Percentiles rank a stretch among this genome's conserved stretches.
Conservation (phyloP, 345 rosid species). For the Melastoma malabathricum region DNA sequence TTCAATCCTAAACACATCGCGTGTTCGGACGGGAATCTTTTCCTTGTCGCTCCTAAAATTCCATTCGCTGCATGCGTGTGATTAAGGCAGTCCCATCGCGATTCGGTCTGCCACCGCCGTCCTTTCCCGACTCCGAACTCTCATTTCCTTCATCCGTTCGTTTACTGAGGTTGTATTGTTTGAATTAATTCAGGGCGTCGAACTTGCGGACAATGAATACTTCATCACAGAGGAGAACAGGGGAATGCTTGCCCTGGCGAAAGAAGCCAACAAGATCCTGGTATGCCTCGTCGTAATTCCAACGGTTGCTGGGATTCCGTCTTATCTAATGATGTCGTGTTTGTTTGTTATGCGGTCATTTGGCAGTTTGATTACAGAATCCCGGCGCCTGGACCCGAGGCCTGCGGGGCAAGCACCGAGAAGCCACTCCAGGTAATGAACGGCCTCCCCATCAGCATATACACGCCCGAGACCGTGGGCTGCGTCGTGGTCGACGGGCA, state of each 20-base stretch:
- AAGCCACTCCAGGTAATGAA: slow-evolving; percentile 70
- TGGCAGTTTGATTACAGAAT: slow-evolving; percentile 79
- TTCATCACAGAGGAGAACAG: slow-evolving; percentile 78
- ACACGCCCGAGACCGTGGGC: slow-evolving; percentile 91
- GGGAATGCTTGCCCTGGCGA: slow-evolving; percentile 77
- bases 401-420: slow-evolving; percentile 47
- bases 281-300: slow-evolving; percentile 17
- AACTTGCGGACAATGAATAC: slow-evolving; percentile 64
- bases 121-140: too few relatives aligned
- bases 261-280: slow-evolving; percentile 83
- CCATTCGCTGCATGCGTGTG: too few relatives aligned
- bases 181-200: slow-evolving; percentile 45
- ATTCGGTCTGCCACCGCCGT: too few relatives aligned
- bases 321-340: neutral
- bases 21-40: too few relatives aligned
- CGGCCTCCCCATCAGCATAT: slow-evolving; percentile 81
- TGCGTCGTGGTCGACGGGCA: slow-evolving; percentile 79
- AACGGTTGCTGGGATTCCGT: neutral
- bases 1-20: too few relatives aligned
- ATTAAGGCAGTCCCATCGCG: too few relatives aligned
- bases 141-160: too few relatives aligned
- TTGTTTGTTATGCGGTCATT: neutral
- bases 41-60: too few relatives aligned
- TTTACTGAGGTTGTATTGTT: neutral
- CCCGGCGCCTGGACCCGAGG: slow-evolving; percentile 29